Base-by-base conservation (phyloP, 140 eudicot species). In the Flaveria floridana region DNA sequence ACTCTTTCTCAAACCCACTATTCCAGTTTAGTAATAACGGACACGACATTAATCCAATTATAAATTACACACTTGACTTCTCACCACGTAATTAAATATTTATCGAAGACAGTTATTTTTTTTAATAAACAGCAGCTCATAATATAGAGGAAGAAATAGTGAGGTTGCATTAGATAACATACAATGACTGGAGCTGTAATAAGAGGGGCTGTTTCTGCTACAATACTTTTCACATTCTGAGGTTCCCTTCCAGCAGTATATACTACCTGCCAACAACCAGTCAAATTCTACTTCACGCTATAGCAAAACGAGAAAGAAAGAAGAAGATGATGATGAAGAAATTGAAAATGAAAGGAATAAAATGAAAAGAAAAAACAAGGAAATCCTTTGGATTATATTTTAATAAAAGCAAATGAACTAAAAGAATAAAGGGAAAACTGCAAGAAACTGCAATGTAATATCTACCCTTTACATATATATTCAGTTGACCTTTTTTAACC, bases 241-340 rank as follows among this genome's bases (percentile, higher is more conserved):
- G 92, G 85, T 79, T 94, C 99, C 77, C 97, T 85, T 78, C 96
- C 99, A 84, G 86, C 93, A 28, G 99, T 90, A 81, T 94, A 94
- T 72, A 85, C 84, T 55, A 92, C 91, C 98, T 92, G 93, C 71
- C 42, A 74, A 80, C 20, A 66, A 71, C 50, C 62, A 44, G 48
- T 64, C 68, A 56, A 5, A 62, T 15, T 16, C 11, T 53, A 37
- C 19, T 19, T 53, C 25, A 66, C 30, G 16, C n/a, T 46, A 73
- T 73, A 39, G 64, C 74, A 65, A 16, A 61, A 66, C 9, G 55
- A 30, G 15, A 52, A 8, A 59, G n/a, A 52, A 39, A 11, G 68
- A 62, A 12, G 68, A 62, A 4, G 62, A 18, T 18, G 62, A 26
- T 25, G 30, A 65, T 3, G 9, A 41, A 41, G 11, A 42, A 42